phyloP scores from a whole-genome alignment of 106 monocot species.

The Posidonia australis region DNA sequence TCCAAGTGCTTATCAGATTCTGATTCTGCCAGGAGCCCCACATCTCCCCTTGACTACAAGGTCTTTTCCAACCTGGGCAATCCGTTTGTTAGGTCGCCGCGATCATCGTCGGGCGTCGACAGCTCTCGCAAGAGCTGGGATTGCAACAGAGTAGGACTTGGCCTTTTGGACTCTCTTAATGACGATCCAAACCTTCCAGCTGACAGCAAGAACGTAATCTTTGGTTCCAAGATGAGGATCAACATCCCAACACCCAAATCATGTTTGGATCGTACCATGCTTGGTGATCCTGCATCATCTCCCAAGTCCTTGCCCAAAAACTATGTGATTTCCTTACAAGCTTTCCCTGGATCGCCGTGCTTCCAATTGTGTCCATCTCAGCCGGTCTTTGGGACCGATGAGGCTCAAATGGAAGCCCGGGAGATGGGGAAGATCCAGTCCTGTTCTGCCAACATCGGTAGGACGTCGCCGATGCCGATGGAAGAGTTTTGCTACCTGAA shows the following conservation, averaged over 20 bases:
- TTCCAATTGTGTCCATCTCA: not conserved
- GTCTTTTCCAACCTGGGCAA: constrained; percentile 15
- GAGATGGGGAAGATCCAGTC: constrained; percentile 15
- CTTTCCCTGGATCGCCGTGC: not conserved
- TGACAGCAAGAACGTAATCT: constrained; percentile 12
- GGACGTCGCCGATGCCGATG: not conserved
- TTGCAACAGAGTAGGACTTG: constrained; percentile 21
- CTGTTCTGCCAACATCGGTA: constrained; percentile 24
- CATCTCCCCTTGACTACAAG: constrained; percentile 20
- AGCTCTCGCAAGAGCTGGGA: constrained; percentile 25
- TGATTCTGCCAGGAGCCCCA: constrained; percentile 21
- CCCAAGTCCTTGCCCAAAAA: constrained; percentile 13
- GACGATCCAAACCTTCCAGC: constrained; percentile 1
- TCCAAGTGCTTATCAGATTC: constrained; percentile 5
- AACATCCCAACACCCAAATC: constrained; percentile 1
- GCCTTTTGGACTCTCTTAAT: constrained; percentile 15
- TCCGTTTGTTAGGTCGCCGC: constrained; percentile 11
- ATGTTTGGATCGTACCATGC: not conserved
- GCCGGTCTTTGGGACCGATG: not conserved
- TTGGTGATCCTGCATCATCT: not conserved
- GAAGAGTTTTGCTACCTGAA: constrained; percentile 8
- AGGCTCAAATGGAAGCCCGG: not conserved
- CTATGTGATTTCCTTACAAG: constrained; percentile 6
- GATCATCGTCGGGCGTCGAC: constrained; percentile 3
- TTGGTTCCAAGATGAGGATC: constrained; percentile 20